These are phyloP conservation scores for Pythium monospermum DNA, from an alignment of 352 stramenopile species.

Conservation along the genomic window DNA sequence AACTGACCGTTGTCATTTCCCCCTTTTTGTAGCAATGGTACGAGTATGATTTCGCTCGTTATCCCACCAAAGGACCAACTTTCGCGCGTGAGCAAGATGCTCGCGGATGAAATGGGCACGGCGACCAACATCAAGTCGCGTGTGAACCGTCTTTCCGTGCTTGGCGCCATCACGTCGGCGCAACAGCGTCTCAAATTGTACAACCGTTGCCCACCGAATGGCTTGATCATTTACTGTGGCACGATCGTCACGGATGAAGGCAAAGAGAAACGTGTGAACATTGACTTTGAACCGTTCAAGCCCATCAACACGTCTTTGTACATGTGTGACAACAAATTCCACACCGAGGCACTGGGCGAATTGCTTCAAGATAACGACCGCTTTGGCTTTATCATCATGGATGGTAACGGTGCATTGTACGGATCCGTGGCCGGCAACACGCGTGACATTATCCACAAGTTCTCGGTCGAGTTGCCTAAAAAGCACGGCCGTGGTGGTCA, in stretches of 20 bases:
- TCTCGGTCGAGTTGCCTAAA: conserved; percentile 98
- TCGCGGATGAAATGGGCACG: conserved; percentile 98
- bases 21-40: conserved; percentile 97
- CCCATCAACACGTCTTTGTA: conserved; percentile 99
- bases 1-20: too few relatives aligned
- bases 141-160: conserved; percentile 97
- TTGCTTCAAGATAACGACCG: conserved; percentile 98
- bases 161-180: conserved; percentile 98
- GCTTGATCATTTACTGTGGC: conserved; percentile 99
- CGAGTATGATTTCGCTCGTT: conserved; percentile 99
- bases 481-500: conserved; percentile 99
- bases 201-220: conserved; percentile 95
- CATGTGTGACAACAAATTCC: conserved; percentile 99
- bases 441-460: conserved; percentile 93
- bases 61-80: conserved; percentile 99
- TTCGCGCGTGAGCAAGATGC: conserved; percentile 97
- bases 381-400: conserved; percentile 99
- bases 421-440: conserved; percentile 95
- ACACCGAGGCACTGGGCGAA: conserved; percentile 98
- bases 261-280: conserved; percentile 99
- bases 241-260: conserved; percentile 99
- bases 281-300: conserved; percentile 99
- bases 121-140: conserved; percentile 99
- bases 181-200: conserved; percentile 99
- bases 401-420: conserved; percentile 98